Evolutionary conservation across 1,284 basidiomycete species (phyloP), one percentile per base, ranked within the genome.

Genomic region (Malassezia vespertilionis): DNA sequence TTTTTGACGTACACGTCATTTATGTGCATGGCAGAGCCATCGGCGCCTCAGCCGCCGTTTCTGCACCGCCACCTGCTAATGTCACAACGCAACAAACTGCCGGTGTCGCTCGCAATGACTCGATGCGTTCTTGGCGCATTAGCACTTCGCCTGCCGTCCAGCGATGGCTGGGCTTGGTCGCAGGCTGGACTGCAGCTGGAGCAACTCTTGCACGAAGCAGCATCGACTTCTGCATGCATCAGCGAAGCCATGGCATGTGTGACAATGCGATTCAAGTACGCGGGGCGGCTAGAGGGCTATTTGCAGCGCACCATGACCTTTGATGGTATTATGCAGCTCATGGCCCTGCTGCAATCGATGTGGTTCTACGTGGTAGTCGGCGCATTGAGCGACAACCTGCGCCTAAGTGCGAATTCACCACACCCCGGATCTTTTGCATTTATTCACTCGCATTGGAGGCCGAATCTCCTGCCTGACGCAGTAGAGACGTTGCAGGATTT

Each of bases 31-130:
- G 27, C 30, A 6, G 48, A 45, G 28, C 48, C 42, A 1, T 22
- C n/a, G n/a, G 37, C 48, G 11, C 42, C 48, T 10, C 48, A 51
- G n/a, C 48, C 48, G 20, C 48, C 48, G 1, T 51, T 51, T 37
- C 14, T 51, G 17, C 48, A 51, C 17, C 48, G 48, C 5, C 22
- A 34, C 5, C 10, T 51, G 37, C 48, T 51, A 1, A 14, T 45
- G 21, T 20, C 22, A 7, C 32, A 22, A 14, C 43, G 43, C 7
- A 24, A 51, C 8, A n/a, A 17, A 8, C 24, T 51, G 1, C 48
- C 48, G 9, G 43, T 5, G 12, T 15, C 42, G 9, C 38, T 51
- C 10, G n/a, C 42, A n/a, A 27, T 51, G 9, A 30, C 42, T 2
- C 43, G 48, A 17, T 44, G 33, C 11, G 32, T 33, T 1, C 23